phyloP scores from a whole-genome alignment of 768 basidiomycete species.

The Trametes gibbosa region DNA sequence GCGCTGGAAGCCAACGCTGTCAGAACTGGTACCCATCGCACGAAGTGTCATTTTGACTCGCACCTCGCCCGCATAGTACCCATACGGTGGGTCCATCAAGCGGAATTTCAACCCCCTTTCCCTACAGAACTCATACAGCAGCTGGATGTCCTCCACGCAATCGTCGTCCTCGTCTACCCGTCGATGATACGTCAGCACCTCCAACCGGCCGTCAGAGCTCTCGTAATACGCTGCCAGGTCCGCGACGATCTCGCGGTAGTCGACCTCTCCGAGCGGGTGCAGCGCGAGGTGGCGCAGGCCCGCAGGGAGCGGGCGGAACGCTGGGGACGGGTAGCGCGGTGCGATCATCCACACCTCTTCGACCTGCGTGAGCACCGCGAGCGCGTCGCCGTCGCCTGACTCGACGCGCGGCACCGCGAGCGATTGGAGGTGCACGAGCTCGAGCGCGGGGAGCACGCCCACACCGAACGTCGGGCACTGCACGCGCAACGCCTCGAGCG shows the following conservation, averaged over 20 bases:
- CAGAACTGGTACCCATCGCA: background rate
- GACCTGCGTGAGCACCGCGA: background rate
- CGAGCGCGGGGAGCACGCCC: background rate
- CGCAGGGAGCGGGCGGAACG: slow-evolving; percentile 1
- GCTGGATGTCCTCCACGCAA: background rate
- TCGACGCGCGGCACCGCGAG: background rate
- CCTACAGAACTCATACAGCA: slow-evolving; percentile 6
- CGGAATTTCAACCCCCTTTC: background rate
- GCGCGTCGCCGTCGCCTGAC: background rate
- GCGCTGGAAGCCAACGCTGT: background rate
- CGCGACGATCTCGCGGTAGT: background rate
- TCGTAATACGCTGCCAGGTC: background rate
- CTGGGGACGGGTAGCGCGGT: background rate
- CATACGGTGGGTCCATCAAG: slow-evolving; percentile 11
- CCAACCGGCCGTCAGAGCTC: background rate
- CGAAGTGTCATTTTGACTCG: background rate
- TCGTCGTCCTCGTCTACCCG: slow-evolving; percentile 1
- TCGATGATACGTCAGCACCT: slow-evolving; percentile 7
- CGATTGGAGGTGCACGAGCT: background rate
- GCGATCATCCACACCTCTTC: background rate
- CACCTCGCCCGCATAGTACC: slow-evolving; percentile 14
- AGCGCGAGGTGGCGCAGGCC: slow-evolving; percentile 4
- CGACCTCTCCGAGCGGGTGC: background rate
- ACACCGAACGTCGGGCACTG: slow-evolving; percentile 2
- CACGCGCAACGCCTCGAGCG: slow-evolving; percentile 9